Base-by-base conservation (phyloP, 169 alveolate species). In the Cryptosporidium muris region DNA sequence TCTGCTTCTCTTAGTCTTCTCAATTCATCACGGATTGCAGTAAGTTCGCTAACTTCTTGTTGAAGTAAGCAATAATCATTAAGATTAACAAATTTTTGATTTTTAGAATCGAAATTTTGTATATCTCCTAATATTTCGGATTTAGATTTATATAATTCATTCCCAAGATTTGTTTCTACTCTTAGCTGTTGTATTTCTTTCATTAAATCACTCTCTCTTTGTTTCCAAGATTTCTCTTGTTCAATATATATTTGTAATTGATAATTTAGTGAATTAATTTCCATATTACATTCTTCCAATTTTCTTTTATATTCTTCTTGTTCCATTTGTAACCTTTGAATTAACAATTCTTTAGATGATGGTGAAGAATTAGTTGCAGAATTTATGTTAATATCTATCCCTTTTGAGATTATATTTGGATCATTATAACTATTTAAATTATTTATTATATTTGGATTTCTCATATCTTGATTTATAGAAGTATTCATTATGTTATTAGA, bases 1-100 rank as follows among this genome's bases (percentile, higher is more conserved):
- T 74, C 85, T 14, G 85, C 54, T 42, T 74, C 85, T 36, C 85
- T 74, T 60, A 74, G 11, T 43, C 85, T 66, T 48, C 85, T 74
- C n/a, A 74, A 58, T 38, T 74, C 85, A 43, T 74, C 85, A 14
- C 85, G 54, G 12, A 74, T 62, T n/a, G 74, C 85, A 4, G 85
- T 74, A 9, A 74, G 63, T 42, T 74, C 85, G 51, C 85, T 74
- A n/a, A 74, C 85, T 49, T 74, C 85, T 60, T 74, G 85, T 49
- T 74, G 85, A 12, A 74, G 51, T 60, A 74, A 60, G 40, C 74
- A 74, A 48, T 74, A 74, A n/a, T 74, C 85, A 14, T 74, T 52
- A 16, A 74, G 12, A 14, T 64, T 68, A 9, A 74, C 85, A 5
- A 74, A 40, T 14, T 60, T 74, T 34, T 25, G 25, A 38, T 34